Base-by-base conservation (phyloP, 768 basidiomycete genomes). In the Crepidotus variabilis region DNA sequence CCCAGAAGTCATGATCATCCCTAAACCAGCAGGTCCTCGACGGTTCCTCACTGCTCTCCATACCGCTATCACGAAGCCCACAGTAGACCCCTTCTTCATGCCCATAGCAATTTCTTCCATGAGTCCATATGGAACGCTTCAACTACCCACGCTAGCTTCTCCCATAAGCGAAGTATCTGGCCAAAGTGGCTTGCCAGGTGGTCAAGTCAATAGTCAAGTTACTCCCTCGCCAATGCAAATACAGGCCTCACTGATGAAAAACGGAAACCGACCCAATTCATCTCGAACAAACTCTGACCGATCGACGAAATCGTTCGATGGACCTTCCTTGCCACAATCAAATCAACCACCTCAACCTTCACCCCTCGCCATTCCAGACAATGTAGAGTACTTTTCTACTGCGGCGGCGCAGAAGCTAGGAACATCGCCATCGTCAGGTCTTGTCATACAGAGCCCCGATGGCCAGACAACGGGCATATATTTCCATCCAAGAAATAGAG, bases 1-100 rank as follows among this genome's bases (percentile, higher is more conserved):
- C 10, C 88, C 97, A 0, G 97, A 99, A 63, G 84, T 99, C 24
- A 91, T 98, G 81, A 92, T 99, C 61, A 88, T 98, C 36, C 96
- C 95, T 20, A 99, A 98, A 72, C 96, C 96, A 9, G 95, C 91
- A 16, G 96, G 97, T 4, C 97, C 97, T 6, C 85, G 96, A 36
- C 85, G 96, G 8, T 87, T 98, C 63, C 75, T 99, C 61, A 95
- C 94, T 20, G 90, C 94, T 22, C 76, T 99, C 16, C 90, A 96
- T 67, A 98, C 92, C 3, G 94, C 94, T 1, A 80, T 92, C 50
- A 89, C 83, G 8, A 90, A 87, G 61, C 95, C 97, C 0, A 67
- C 84, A 10, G 84, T 99, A 28, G 96, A 99, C 67, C 91, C 95
- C 0, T 90, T 87, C 69, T 97, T 98, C 65, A 72, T 83, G 0